Percentiles rank a stretch among this genome's conserved stretches.
These are phyloP conservation scores for Amaranthus palmeri DNA, from an alignment of 148 eudicot genomes.

Conservation along the genomic window DNA sequence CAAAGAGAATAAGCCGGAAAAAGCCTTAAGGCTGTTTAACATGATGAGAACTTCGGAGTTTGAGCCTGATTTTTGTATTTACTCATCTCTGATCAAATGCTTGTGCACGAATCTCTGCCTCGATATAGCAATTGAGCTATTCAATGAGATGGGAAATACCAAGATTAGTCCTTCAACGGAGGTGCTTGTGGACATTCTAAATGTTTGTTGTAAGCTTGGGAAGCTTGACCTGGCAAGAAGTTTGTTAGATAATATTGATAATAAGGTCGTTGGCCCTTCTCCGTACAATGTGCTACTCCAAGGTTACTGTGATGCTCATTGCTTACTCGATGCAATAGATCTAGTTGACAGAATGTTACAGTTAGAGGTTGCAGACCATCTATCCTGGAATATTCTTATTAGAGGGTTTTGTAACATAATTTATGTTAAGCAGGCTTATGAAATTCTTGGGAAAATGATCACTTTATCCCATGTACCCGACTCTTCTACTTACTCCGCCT, in stretches of 20 bases:
- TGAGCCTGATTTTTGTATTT: slow-evolving; percentile 36
- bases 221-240: slow-evolving; percentile 35
- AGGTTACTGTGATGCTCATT: slow-evolving; percentile 37
- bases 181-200: slow-evolving; percentile 33
- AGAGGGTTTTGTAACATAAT: slow-evolving; percentile 38
- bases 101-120: slow-evolving; percentile 33
- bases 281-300: slow-evolving; percentile 52
- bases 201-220: slow-evolving; percentile 38
- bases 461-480: slow-evolving; percentile 42
- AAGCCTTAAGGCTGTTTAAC: slow-evolving; percentile 38
- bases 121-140: slow-evolving; percentile 44
- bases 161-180: slow-evolving; percentile 35
- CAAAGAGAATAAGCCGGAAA: slow-evolving; percentile 30
- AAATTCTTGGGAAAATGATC: slow-evolving; percentile 57
- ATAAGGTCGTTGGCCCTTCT: slow-evolving; percentile 28
- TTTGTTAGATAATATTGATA: slow-evolving; percentile 35
- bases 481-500: slow-evolving; percentile 56
- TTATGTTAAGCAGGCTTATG: slow-evolving; percentile 29
- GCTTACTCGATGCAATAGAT: slow-evolving; percentile 27
- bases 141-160: slow-evolving; percentile 38
- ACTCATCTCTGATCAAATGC: slow-evolving; percentile 38
- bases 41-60: slow-evolving; percentile 46
- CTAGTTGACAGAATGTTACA: slow-evolving; percentile 42
- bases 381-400: slow-evolving; percentile 59
- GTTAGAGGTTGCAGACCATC: slow-evolving; percentile 31